A percentile compares a stretch with the other conserved stretches of the same genome.
Conservation (phyloP, 2,329 filamentous ascomycete genomes). For the Talaromyces sp. region DNA sequence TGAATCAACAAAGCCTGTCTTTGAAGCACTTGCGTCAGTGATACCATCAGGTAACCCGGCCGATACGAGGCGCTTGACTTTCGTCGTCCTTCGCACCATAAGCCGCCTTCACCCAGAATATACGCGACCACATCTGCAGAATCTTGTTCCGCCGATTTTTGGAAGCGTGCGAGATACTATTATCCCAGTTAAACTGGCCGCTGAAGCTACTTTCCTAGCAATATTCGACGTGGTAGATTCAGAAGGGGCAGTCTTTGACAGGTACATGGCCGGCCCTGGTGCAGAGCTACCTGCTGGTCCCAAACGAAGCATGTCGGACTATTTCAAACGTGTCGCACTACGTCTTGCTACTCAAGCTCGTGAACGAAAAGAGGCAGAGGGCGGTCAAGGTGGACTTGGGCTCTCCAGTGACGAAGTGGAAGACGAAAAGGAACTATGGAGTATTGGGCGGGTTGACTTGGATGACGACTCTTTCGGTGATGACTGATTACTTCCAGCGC, state of each 20-base stretch:
- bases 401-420: slow-evolving; percentile 87
- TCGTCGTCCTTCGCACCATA: slow-evolving; percentile 84
- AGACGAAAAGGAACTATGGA: slow-evolving; percentile 94
- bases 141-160: slow-evolving; percentile 82
- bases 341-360: slow-evolving; percentile 80
- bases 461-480: slow-evolving; percentile 50
- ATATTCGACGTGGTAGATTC: slow-evolving; percentile 87
- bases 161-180: slow-evolving; percentile 83
- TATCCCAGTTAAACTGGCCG: slow-evolving; percentile 91
- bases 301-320: slow-evolving; percentile 90
- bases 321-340: slow-evolving; percentile 89
- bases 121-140: slow-evolving; percentile 71
- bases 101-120: slow-evolving; percentile 74
- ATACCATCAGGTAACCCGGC: slow-evolving; percentile 73
- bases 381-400: slow-evolving; percentile 78
- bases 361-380: slow-evolving; percentile 87
- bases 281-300: slow-evolving; percentile 64
- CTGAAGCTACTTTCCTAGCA: slow-evolving; percentile 88
- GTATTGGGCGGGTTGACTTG: slow-evolving; percentile 83
- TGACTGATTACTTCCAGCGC: slow-evolving; percentile 20
- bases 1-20: slow-evolving; percentile 72
- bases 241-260: slow-evolving; percentile 81
- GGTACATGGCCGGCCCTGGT: slow-evolving; percentile 70
- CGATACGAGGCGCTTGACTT: slow-evolving; percentile 78
- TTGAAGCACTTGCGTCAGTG: slow-evolving; percentile 69